Percentiles rank a stretch among this genome's conserved stretches.
These are phyloP conservation scores for Epichloe sibirici DNA, from an alignment of 2,329 filamentous ascomycete genomes.

Conservation along the genomic window DNA sequence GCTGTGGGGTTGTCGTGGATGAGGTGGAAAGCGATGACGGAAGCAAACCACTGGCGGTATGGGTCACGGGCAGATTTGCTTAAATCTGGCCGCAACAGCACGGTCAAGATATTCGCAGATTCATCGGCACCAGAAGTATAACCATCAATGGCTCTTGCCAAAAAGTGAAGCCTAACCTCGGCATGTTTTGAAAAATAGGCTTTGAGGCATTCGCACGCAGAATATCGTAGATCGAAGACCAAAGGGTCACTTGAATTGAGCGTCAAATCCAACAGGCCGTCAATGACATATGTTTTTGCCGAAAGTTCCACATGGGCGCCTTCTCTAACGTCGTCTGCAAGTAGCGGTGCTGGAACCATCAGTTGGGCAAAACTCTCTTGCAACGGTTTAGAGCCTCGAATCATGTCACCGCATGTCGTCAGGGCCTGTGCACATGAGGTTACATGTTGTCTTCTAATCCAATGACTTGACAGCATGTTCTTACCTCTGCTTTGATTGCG, in stretches of 20 bases:
- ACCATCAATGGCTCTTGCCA: slow-evolving; percentile 79
- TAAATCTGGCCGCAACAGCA: slow-evolving; percentile 57
- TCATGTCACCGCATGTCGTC: slow-evolving; percentile 75
- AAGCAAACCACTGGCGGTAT: slow-evolving; percentile 82
- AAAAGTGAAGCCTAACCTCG: slow-evolving; percentile 73
- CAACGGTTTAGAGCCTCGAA: slow-evolving; percentile 64
- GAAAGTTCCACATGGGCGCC: slow-evolving; percentile 36
- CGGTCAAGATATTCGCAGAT: slow-evolving; percentile 77
- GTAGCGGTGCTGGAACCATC: slow-evolving; percentile 54
- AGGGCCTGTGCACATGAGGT: slow-evolving; percentile 46
- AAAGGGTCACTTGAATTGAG: slow-evolving; percentile 54
- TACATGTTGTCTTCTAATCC: not conserved
- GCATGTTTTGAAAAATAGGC: slow-evolving; percentile 79
- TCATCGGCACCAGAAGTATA: slow-evolving; percentile 67
- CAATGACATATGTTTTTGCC: slow-evolving; percentile 74
- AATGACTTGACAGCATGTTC: slow-evolving; percentile 10
- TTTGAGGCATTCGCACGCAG: slow-evolving; percentile 82
- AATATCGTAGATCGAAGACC: slow-evolving; percentile 68
- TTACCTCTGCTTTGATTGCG: slow-evolving; percentile 70
- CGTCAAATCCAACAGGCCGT: slow-evolving; percentile 75
- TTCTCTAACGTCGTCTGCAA: slow-evolving; percentile 20
- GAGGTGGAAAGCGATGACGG: slow-evolving; percentile 75
- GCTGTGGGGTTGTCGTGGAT: slow-evolving; percentile 68
- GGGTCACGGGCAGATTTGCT: slow-evolving; percentile 58
- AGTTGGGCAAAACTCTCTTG: slow-evolving; percentile 87